Evolutionary conservation across 2,329 filamentous ascomycete genomes (phyloP), one percentile per base, ranked within the genome.

Genomic region (Cladosporium sp.): DNA sequence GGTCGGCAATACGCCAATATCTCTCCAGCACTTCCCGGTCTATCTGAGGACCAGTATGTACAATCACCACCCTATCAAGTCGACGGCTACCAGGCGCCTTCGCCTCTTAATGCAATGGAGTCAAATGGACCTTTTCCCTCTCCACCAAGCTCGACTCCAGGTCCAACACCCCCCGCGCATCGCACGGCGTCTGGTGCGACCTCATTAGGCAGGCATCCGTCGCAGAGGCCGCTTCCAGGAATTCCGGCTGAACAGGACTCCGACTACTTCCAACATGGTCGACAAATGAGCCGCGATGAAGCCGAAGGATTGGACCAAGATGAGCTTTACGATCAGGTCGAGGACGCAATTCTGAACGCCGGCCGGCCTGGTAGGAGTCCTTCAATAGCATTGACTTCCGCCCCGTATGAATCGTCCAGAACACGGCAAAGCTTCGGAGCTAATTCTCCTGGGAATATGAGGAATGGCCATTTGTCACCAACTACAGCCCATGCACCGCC

Each of bases 171-270:
- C 25, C 75, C 78, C 1, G 75, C 75, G 24, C 73, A 80, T 60
- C 63, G 58, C 13, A 77, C 77, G 35, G 44, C 63, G 7, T 64
- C 64, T 10, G 62, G 67, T 54, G 59, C 76, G 2, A 77, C 80
- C 61, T 83, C 82, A 0, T 65, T 80, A 7, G 79, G 77, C 20
- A 78, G 82, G 55, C 82, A 86, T 68, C 82, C 80, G 7, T 78
- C 82, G 48, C 71, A 80, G 8, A 75, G 84, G 22, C 83, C 84
- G 34, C 73, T 85, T n/a, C 84, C 83, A 2, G 81, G 81, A 0
- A 79, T 80, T 9, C 82, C 83, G 25, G 58, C 67, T 12, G 66
- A 68, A 56, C 70, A 72, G 25, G 73, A 75, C 39, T 72, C 74
- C 15, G 74, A 75, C 48, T 74, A 71, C 65, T 69, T 73, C 39